Evolutionary conservation across 768 basidiomycete species (phyloP).

Genomic region (Tricholoma sp.): DNA sequence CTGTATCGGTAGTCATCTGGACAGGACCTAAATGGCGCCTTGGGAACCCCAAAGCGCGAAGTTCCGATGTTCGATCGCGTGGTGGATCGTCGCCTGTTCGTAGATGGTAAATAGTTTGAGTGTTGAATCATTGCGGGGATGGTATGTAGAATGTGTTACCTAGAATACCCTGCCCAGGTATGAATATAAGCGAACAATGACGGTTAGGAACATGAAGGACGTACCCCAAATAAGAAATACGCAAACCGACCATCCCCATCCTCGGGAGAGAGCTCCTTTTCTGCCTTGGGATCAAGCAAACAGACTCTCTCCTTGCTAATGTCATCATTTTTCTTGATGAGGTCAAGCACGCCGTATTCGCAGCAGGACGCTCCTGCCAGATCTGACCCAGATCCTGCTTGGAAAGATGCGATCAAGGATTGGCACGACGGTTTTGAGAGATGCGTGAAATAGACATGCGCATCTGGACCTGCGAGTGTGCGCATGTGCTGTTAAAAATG

Average conservation of each 20-base stretch:
- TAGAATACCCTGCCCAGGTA: conserved; percentile 49
- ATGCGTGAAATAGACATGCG: conserved; percentile 78
- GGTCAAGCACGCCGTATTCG: conserved; percentile 47
- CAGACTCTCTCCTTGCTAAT: conserved; percentile 65
- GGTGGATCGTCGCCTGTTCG: conserved; percentile 88
- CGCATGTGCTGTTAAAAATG: conserved; percentile 68
- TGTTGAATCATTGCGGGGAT: no score
- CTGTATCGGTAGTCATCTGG: conserved; percentile 99
- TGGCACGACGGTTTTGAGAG: conserved; percentile 68
- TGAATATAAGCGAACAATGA: background rate
- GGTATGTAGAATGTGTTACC: conserved; percentile 27
- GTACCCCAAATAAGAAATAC: conserved; percentile 88
- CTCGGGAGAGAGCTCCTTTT: conserved; percentile 59
- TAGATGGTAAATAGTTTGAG: background rate
- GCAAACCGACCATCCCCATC: conserved; percentile 76
- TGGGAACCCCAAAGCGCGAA: conserved; percentile 84
- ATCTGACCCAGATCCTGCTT: conserved; percentile 9
- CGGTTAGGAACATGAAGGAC: conserved; percentile 17
- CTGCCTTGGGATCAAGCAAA: conserved; percentile 89
- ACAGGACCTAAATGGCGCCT: conserved; percentile 77
- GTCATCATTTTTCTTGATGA: conserved; percentile 40
- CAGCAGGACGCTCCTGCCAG: conserved; percentile 40
- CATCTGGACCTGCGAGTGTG: conserved; percentile 57
- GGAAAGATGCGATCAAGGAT: conserved; percentile 41
- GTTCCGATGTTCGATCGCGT: conserved; percentile 84